Evolutionary conservation across 345 rosid species (phyloP).

Genomic region (Hirschfeldia incana): DNA sequence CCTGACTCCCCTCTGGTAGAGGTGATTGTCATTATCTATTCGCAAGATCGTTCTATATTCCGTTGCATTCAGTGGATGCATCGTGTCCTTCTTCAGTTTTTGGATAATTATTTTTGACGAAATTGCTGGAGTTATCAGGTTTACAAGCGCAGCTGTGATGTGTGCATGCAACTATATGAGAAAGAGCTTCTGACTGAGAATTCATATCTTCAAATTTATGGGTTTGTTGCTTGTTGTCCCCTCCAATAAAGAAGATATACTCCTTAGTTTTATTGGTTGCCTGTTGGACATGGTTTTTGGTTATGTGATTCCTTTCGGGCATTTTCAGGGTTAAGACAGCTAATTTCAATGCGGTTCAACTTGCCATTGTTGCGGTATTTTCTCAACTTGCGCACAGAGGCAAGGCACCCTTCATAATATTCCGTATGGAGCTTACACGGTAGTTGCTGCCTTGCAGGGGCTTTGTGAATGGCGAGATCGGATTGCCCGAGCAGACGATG

Average conservation of each 20-base stretch:
- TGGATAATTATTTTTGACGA: conserved; percentile 3
- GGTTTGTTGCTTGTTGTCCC: conserved; percentile 51
- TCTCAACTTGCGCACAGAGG: conserved; percentile 7
- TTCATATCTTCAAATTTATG: conserved; percentile 75
- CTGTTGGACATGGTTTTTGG: not conserved
- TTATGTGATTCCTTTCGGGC: conserved; percentile 24
- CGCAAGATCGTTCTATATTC: not conserved
- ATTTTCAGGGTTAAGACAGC: conserved; percentile 61
- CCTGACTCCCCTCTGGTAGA: conserved; percentile 63
- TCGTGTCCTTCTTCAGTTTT: not conserved
- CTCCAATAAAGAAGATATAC: not conserved
- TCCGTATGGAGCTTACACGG: conserved; percentile 22
- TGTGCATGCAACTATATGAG: conserved; percentile 80
- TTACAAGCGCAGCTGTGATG: conserved; percentile 74
- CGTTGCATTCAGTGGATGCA: not conserved
- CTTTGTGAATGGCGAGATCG: conserved; percentile 84
- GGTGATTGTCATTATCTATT: conserved; percentile 46
- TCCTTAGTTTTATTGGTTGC: conserved; percentile 6
- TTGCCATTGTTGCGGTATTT: conserved; percentile 80
- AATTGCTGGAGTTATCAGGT: conserved; percentile 52
- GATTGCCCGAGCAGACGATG: conserved; percentile 83
- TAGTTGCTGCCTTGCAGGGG: conserved; percentile 51
- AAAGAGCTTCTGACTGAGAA: conserved; percentile 74
- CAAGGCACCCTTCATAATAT: not conserved
- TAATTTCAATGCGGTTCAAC: conserved; percentile 73